Conservation (phyloP, 345 rosid species). For the Chamaenerion angustifolium region DNA sequence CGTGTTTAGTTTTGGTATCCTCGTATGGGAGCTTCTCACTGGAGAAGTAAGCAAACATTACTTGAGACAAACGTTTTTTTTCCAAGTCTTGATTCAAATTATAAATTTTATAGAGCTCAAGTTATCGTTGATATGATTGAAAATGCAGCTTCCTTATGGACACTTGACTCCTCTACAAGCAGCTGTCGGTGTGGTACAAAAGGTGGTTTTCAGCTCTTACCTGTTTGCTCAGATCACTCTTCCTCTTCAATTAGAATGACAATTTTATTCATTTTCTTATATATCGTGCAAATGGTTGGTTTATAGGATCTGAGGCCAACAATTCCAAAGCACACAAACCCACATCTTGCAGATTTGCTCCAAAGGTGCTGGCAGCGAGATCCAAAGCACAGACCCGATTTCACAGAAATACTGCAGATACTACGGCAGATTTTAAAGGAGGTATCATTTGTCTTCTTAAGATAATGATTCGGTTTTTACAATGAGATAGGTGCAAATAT, state of each 20-base stretch:
- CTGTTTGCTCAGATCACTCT: not conserved
- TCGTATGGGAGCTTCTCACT: conserved; percentile 84
- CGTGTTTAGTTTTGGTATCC: conserved; percentile 81
- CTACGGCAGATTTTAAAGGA: conserved; percentile 50
- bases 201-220: conserved; percentile 26
- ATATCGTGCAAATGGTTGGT: not conserved
- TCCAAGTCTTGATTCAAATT: not conserved
- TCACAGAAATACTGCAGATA: conserved; percentile 53
- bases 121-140: conserved; percentile 2
- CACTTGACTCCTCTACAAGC: conserved; percentile 78
- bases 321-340: conserved; percentile 67
- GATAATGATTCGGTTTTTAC: no score
- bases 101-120: no score
- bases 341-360: conserved; percentile 56
- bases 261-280: not conserved
- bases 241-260: not conserved
- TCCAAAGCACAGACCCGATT: conserved; percentile 66
- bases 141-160: conserved; percentile 69
- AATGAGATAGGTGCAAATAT: not conserved
- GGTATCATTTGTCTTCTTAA: conserved; percentile 22
- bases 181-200: conserved; percentile 87
- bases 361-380: conserved; percentile 91
- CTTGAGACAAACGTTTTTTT: not conserved
- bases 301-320: conserved; percentile 58
- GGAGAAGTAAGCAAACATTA: conserved; percentile 48